phyloP scores from a whole-genome alignment of 768 basidiomycete genomes.

The Obba rivulosa region DNA sequence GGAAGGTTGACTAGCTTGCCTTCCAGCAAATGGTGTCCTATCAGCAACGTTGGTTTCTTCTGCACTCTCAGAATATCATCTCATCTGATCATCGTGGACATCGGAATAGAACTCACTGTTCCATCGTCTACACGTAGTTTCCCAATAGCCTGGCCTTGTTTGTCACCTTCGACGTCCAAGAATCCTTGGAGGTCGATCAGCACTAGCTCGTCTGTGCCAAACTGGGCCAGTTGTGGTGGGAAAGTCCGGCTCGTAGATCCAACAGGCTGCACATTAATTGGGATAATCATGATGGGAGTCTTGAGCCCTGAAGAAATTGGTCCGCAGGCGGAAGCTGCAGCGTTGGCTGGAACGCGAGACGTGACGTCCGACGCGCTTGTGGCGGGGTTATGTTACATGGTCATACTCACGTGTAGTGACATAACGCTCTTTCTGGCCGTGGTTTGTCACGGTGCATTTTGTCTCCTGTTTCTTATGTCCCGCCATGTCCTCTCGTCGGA shows the following conservation, averaged over 20 bases:
- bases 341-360: no score
- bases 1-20: constrained; percentile 72
- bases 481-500: not conserved
- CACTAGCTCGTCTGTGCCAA: constrained; percentile 76
- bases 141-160: constrained; percentile 74
- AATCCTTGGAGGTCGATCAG: constrained; percentile 86
- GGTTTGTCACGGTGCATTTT: no score
- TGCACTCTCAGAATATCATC: constrained; percentile 19
- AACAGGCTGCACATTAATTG: constrained; percentile 39
- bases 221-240: constrained; percentile 58
- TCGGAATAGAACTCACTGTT: constrained; percentile 37
- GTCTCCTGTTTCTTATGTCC: no score
- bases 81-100: not conserved
- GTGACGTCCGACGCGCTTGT: no score
- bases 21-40: constrained; percentile 89
- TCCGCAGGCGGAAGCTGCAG: no score
- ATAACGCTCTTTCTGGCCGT: no score
- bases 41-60: constrained; percentile 74
- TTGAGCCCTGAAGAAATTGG: no score
- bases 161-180: constrained; percentile 66
- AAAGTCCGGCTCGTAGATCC: constrained; percentile 34
- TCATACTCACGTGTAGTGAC: no score
- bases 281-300: constrained; percentile 56
- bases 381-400: no score
- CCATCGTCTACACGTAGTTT: constrained; percentile 57